These are phyloP conservation scores for Aspergillus indologenus DNA, from an alignment of 495 filamentous ascomycete genomes.

Conservation along the genomic window DNA sequence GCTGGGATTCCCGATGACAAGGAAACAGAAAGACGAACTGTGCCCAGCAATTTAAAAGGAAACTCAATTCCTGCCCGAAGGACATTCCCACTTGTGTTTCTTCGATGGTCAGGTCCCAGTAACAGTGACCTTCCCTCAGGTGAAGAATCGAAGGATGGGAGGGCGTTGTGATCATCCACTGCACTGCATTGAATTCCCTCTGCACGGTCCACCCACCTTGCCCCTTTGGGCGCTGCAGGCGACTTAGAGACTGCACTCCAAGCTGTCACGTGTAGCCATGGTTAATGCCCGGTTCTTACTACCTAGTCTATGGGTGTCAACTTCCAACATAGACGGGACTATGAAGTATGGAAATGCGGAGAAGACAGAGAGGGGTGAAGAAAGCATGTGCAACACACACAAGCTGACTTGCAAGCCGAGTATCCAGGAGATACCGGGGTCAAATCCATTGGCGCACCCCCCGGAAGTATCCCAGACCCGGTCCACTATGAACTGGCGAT, in stretches of 20 bases:
- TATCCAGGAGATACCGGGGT: no score
- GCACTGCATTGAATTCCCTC: conserved; percentile 2
- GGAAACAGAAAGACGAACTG: not conserved
- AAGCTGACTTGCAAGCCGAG: no score
- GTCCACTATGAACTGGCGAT: not conserved
- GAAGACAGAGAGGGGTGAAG: not conserved
- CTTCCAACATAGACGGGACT: no score
- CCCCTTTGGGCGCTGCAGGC: conserved; percentile 14
- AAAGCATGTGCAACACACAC: not conserved
- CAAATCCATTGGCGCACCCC: not conserved
- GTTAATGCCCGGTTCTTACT: no score
- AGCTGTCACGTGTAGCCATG: conserved; percentile 9
- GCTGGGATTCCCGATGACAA: not conserved
- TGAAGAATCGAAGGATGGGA: no score
- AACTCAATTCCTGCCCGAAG: conserved; percentile 2
- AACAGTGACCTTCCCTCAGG: no score
- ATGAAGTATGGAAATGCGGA: no score
- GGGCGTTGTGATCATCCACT: not conserved
- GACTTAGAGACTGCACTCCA: conserved; percentile 5
- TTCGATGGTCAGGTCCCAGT: not conserved
- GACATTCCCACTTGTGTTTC: not conserved
- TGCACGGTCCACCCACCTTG: conserved; percentile 14
- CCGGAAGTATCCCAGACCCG: not conserved
- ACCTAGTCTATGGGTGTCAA: no score
- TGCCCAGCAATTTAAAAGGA: not conserved